Evolutionary conservation across 306 rosid species (phyloP), one percentile per base, ranked within the genome.

Genomic region (Oemleria cerasiformis): DNA sequence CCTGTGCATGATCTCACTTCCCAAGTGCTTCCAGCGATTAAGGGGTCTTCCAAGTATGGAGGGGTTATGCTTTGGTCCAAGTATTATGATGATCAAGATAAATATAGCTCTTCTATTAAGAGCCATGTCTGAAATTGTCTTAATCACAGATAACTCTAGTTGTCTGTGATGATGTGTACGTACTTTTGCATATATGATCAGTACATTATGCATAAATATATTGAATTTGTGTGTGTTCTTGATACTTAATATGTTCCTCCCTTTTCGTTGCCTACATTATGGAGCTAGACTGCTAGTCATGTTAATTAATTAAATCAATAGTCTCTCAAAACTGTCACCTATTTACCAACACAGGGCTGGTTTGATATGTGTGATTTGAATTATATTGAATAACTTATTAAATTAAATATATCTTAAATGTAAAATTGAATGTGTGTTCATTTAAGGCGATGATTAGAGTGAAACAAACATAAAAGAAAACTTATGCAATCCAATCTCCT

Each of bases 51-150:
- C 34, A 86, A 88, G 70, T 88, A 88, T 65, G 94, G 88, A 55
- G 94, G 97, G 13, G 88, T 90, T 45, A 88, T 90, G 92, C 40
- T 88, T 92, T 91, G 94, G 94, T 87, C 93, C 13, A 88, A 86
- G 84, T 86, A 77, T 74, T 88, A 82, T 11, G 93, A 86, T 61
- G 88, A 86, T 41, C 81, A 81, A 61, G 77, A 80, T 62, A 76
- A 79, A 47, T 88, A 90, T 17, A 81, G 90, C 71, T 71, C 89
- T 73, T 75, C 91, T 76, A 87, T 90, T 71, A 84, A 80, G 72
- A 70, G 71, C 39, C 41, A 75, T 30, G 85, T 88, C 48, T 86
- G 47, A 74, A 59, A 61, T 34, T 72, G 36, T 30, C 57, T 51
- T 2, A 58, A 38, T 48, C 56, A 34, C 36, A 39, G 57, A 51